Base-by-base conservation (phyloP, 306 rosid species). In the Cucumis sativus region DNA sequence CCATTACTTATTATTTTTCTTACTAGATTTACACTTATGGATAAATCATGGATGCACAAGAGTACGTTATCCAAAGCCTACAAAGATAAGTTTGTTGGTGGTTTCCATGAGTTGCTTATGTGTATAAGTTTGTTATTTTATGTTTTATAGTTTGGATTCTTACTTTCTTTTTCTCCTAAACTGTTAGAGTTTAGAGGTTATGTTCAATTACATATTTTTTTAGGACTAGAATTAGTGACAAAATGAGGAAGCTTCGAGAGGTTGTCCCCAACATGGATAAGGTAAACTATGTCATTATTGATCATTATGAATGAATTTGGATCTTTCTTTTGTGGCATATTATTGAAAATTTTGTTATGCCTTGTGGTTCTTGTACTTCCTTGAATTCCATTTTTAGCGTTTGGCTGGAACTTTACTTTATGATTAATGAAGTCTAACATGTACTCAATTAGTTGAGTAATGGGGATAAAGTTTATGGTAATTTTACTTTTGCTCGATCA, bases 261-360 rank as follows among this genome's bases (percentile, higher is more conserved):
- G 92, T 91, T 56, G 97, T 93, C 64, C 98, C 98, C 60, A 86
- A 89, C 83, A 91, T 91, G 98, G 98, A 93, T 82, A 91, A 91
- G 97, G 98, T 91, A 35, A 52, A 69, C 20, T 51, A 28, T 51
- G 14, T 59, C 33, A 23, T 20, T 11, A 57, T 75, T 57, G 71
- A 68, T 49, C 59, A 39, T 39, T 65, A 10, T 28, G 73, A 6
- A 9, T n/a, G 73, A 67, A 41, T 67, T 67, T 67, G 17, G 72
- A 65, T 65, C 0, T 65, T 18, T 65, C 72, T 65, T 17, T 7
- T 65, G 16, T 30, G 18, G 4, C 17, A 65, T 18, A 9, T 28
- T 41, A 67, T 67, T 20, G 30, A 40, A 16, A 67, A 41, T 66
- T 37, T 9, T 67, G 54, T 20, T 12, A 35, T 67, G 74, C 55